A percentile compares a stretch with the other conserved stretches of the same genome.
Conservation (phyloP, 2,329 filamentous ascomycete genomes). For the Aspergillus transmontanensis region DNA sequence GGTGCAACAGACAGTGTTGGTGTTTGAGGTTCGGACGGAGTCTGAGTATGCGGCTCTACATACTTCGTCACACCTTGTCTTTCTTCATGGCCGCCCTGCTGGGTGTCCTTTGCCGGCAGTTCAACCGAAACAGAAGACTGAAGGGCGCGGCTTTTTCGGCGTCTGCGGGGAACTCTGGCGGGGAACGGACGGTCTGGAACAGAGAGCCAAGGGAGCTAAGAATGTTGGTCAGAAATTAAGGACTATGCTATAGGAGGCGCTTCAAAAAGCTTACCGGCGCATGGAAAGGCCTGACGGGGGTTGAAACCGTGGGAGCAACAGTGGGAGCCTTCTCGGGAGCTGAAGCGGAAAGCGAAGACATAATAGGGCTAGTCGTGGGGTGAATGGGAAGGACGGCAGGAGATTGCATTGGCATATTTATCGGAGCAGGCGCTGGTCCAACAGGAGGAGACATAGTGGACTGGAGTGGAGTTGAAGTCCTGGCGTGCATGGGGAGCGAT, state of each 20-base stretch:
- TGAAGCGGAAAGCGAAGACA: slow-evolving; percentile 34
- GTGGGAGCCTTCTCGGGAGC: slow-evolving; percentile 25
- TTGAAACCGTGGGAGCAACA: slow-evolving; percentile 18
- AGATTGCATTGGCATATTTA: slow-evolving; percentile 33
- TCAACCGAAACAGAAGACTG: slow-evolving; percentile 45
- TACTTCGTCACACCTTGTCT: slow-evolving; percentile 24
- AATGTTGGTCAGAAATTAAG: slow-evolving; percentile 15
- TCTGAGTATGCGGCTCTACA: slow-evolving; percentile 21
- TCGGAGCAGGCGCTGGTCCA: slow-evolving; percentile 28
- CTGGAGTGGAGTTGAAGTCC: slow-evolving; percentile 41
- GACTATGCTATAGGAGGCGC: background rate
- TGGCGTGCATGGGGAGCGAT: slow-evolving; percentile 39
- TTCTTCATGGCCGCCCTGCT: slow-evolving; percentile 25
- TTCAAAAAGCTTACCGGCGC: slow-evolving; percentile 46
- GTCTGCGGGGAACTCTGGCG: slow-evolving; percentile 50
- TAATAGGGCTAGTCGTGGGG: slow-evolving; percentile 32
- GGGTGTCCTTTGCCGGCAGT: slow-evolving; percentile 52
- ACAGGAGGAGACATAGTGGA: slow-evolving; percentile 39
- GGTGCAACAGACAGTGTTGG: slow-evolving; percentile 61
- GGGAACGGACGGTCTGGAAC: slow-evolving; percentile 59
- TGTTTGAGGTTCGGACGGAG: slow-evolving; percentile 54
- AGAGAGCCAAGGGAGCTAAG: slow-evolving; percentile 63
- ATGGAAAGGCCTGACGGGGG: slow-evolving; percentile 49
- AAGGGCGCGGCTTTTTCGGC: slow-evolving; percentile 44
- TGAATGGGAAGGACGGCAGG: slow-evolving; percentile 27